These are phyloP conservation scores for Apiotrichum porosum DNA, from an alignment of 1,284 basidiomycete species.

Conservation along the genomic window DNA sequence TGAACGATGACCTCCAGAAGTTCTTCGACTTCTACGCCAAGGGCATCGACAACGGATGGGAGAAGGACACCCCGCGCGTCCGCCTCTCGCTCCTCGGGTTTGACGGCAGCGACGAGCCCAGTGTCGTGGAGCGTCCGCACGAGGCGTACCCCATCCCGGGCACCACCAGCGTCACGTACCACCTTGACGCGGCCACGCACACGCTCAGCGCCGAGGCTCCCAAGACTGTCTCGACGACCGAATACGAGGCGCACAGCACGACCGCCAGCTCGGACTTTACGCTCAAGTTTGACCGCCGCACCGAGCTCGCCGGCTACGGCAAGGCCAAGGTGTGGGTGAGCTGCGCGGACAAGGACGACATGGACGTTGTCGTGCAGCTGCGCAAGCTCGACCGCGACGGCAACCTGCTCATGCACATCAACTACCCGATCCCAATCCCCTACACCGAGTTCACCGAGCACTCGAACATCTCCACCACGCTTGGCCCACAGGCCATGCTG, in stretches of 20 bases:
- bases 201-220: background rate
- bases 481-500: conserved; percentile 27
- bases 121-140: conserved; percentile 7
- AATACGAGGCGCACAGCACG: background rate
- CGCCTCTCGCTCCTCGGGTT: conserved; percentile 12
- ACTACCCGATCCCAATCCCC: conserved; percentile 20
- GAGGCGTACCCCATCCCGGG: background rate
- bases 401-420: conserved; percentile 19
- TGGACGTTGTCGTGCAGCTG: conserved; percentile 27
- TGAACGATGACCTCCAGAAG: conserved; percentile 19
- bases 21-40: conserved; percentile 29
- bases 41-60: conserved; percentile 25
- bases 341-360: conserved; percentile 26
- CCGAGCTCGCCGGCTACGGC: conserved; percentile 24
- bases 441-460: conserved; percentile 8
- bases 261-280: conserved; percentile 13
- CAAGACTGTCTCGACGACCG: background rate
- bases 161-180: background rate
- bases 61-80: conserved; percentile 15
- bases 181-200: background rate
- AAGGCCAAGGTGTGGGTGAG: conserved; percentile 27
- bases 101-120: conserved; percentile 6
- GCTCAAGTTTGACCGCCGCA: conserved; percentile 17
- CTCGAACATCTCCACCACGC: conserved; percentile 19
- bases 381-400: conserved; percentile 27